phyloP scores from a whole-genome alignment of 768 basidiomycete genomes.

The Pulveroboletus sp. region DNA sequence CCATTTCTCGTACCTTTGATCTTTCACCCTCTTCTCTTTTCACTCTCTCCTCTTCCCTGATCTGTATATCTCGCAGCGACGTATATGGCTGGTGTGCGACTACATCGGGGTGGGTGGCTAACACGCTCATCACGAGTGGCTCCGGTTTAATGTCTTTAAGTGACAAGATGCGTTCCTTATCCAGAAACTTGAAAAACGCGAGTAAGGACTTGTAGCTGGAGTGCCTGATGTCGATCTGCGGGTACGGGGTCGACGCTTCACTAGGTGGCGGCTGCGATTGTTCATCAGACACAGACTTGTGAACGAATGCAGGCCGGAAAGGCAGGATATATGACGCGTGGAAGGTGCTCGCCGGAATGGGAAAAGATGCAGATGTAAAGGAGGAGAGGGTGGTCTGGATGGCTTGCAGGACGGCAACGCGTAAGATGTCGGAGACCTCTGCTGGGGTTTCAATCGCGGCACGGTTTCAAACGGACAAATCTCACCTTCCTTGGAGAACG shows the following conservation, averaged over 20 bases:
- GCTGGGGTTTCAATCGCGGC: not conserved
- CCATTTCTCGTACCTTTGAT: slow-evolving; percentile 45
- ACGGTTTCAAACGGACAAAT: not conserved
- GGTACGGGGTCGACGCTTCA: slow-evolving; percentile 31
- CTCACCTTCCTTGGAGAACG: slow-evolving; percentile 29
- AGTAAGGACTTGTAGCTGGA: slow-evolving; percentile 78
- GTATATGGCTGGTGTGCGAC: slow-evolving; percentile 44
- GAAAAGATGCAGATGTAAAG: slow-evolving; percentile 54
- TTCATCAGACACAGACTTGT: slow-evolving; percentile 10
- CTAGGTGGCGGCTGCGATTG: slow-evolving; percentile 6
- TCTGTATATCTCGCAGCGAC: slow-evolving; percentile 65
- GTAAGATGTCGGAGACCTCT: slow-evolving; percentile 43
- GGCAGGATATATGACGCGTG: slow-evolving; percentile 78
- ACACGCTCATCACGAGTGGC: slow-evolving; percentile 53
- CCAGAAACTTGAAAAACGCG: slow-evolving; percentile 71
- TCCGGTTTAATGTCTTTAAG: slow-evolving; percentile 58
- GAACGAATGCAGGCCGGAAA: slow-evolving; percentile 61
- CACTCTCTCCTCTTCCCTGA: slow-evolving; percentile 56
- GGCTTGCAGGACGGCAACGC: slow-evolving; percentile 59
- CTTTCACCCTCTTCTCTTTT: slow-evolving; percentile 48
- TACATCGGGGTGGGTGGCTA: slow-evolving; percentile 53
- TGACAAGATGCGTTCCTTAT: slow-evolving; percentile 69
- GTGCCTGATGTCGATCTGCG: slow-evolving; percentile 65
- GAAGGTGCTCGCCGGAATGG: slow-evolving; percentile 70
- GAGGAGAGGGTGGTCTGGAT: slow-evolving; percentile 47